These are phyloP conservation scores for Pythium brassicae DNA, from an alignment of 352 stramenopile genomes.

Conservation along the genomic window DNA sequence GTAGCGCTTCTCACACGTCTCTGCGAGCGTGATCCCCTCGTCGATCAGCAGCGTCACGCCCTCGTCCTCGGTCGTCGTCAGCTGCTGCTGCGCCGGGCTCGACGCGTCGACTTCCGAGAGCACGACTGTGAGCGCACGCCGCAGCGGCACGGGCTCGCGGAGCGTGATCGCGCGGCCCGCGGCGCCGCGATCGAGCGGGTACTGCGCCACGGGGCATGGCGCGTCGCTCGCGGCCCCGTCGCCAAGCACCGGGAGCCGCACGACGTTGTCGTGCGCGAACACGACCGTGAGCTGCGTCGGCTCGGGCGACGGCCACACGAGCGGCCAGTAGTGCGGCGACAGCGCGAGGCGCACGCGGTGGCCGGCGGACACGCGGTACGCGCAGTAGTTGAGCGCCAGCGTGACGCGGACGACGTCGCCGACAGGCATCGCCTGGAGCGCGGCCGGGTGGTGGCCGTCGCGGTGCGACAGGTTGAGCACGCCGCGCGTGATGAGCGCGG, in stretches of 20 bases:
- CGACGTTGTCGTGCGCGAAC: conserved; percentile 22
- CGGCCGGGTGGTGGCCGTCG: conserved; percentile 24
- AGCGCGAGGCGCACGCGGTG: conserved; percentile 33
- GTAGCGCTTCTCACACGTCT: conserved; percentile 42
- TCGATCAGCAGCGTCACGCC: conserved; percentile 41
- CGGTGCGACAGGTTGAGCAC: conserved; percentile 45
- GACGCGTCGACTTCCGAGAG: conserved; percentile 32
- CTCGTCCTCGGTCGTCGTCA: conserved; percentile 32
- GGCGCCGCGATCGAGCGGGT: conserved; percentile 26
- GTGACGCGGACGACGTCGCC: conserved; percentile 19
- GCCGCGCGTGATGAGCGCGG: conserved; percentile 35
- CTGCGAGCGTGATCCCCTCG: conserved; percentile 41
- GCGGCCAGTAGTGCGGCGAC: conserved; percentile 47
- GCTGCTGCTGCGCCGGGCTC: conserved; percentile 24
- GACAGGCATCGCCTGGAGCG: conserved; percentile 29
- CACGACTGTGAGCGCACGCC: conserved; percentile 26
- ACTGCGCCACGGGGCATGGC: conserved; percentile 26
- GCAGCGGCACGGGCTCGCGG: conserved; percentile 25
- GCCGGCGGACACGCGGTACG: conserved; percentile 27
- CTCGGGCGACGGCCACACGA: conserved; percentile 44
- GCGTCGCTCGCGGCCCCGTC: neutral
- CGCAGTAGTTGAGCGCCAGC: conserved; percentile 41
- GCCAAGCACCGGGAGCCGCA: conserved; percentile 30
- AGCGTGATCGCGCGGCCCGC: conserved; percentile 28
- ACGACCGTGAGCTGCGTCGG: conserved; percentile 26